A percentile compares a stretch with the other conserved stretches of the same genome.
Conservation (phyloP, 2,329 filamentous ascomycete species). For the Ceratocystis colombiana region DNA sequence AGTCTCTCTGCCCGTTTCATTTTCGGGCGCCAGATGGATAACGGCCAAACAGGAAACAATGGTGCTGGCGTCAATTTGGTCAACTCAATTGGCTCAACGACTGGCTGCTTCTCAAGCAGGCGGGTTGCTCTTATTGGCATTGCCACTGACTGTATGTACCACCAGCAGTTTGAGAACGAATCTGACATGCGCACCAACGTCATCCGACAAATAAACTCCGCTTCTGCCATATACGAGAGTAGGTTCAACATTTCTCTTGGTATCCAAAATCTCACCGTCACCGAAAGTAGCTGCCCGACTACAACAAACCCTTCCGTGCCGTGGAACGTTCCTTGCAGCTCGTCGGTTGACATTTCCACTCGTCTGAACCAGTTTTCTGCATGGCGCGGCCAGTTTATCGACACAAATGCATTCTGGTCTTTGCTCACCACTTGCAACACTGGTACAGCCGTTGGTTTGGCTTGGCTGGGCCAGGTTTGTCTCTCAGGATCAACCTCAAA, state of each 20-base stretch:
- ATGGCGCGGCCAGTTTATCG: constrained; percentile 70
- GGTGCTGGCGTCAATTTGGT: constrained; percentile 65
- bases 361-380: constrained; percentile 78
- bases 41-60: constrained; percentile 60
- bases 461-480: constrained; percentile 88
- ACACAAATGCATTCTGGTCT: constrained; percentile 89
- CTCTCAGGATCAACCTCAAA: constrained; percentile 47
- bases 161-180: constrained; percentile 55
- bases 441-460: constrained; percentile 74
- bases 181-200: constrained; percentile 59
- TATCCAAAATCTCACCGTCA: constrained; percentile 74
- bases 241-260: constrained; percentile 94
- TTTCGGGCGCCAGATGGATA: constrained; percentile 65
- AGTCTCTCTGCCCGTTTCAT: constrained; percentile 54
- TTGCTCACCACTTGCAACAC: constrained; percentile 74
- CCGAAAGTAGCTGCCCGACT: constrained; percentile 62
- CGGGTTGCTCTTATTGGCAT: constrained; percentile 87
- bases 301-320: constrained; percentile 55
- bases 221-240: constrained; percentile 77
- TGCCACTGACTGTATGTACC: constrained; percentile 88
- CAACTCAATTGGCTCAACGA: constrained; percentile 65
- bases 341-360: constrained; percentile 54
- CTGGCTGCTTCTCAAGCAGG: constrained; percentile 80
- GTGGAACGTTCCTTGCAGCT: constrained; percentile 73
- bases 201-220: constrained; percentile 73